phyloP scores from a whole-genome alignment of 306 rosid species.

The Medicago lupulina region DNA sequence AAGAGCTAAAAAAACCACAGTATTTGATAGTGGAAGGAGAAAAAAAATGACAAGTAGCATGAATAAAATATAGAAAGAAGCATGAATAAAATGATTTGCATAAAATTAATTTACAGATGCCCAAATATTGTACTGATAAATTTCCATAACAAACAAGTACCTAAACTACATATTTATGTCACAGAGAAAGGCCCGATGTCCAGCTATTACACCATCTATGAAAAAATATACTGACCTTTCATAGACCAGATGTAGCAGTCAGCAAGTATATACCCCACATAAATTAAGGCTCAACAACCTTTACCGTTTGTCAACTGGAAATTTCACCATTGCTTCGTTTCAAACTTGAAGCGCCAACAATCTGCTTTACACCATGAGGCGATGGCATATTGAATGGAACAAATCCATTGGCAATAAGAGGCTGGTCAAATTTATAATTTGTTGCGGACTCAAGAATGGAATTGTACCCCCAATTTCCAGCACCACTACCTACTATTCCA shows the following conservation, averaged over 20 bases:
- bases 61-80: neutral
- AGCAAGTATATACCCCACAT: conserved; percentile 54
- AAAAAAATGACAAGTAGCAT: neutral
- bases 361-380: conserved; percentile 43
- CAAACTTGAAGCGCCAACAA: conserved; percentile 46
- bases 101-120: conserved; percentile 58
- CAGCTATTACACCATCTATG: conserved; percentile 48
- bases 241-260: conserved; percentile 43
- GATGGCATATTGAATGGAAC: conserved; percentile 41
- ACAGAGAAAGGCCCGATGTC: conserved; percentile 36
- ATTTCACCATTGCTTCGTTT: conserved; percentile 50
- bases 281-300: conserved; percentile 35
- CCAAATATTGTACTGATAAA: conserved; percentile 51
- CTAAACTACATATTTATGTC: conserved; percentile 46
- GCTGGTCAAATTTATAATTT: conserved; percentile 47
- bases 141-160: conserved; percentile 28
- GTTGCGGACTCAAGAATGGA: conserved; percentile 47
- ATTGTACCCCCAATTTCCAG: conserved; percentile 45
- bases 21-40: neutral
- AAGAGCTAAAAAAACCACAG: neutral
- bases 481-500: conserved; percentile 41
- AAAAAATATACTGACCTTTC: conserved; percentile 55
- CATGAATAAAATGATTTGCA: conserved; percentile 24
- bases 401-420: conserved; percentile 42
- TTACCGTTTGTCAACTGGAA: conserved; percentile 38